Conservation (phyloP, 208 protist genomes). For the Herpetomonas muscarum region DNA sequence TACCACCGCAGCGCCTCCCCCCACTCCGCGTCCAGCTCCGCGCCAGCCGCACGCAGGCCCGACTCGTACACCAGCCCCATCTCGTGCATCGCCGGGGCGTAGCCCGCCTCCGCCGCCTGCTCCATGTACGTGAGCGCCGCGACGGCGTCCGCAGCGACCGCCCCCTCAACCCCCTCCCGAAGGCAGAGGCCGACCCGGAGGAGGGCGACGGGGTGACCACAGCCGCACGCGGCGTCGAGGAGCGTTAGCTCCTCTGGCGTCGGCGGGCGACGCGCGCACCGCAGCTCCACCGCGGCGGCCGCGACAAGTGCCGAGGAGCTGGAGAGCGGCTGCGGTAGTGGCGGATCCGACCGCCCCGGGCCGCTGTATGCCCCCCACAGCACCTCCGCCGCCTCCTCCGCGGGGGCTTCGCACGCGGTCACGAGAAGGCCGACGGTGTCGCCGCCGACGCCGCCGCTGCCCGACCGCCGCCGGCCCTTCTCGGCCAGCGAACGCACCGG, state of each 20-base stretch:
- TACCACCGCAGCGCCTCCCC: slow-evolving; percentile 74
- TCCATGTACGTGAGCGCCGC: slow-evolving; percentile 61
- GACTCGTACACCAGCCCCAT: slow-evolving; percentile 64
- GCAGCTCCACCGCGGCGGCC: neutral
- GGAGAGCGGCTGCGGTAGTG: slow-evolving; percentile 8
- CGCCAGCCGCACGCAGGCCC: slow-evolving; percentile 12
- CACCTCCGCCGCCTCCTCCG: neutral
- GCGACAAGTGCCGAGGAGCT: neutral
- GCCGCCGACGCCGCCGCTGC: too few species aligned
- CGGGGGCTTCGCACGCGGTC: neutral
- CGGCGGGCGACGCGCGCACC: neutral
- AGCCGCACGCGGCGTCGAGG: slow-evolving; percentile 45
- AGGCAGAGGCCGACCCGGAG: slow-evolving; percentile 56
- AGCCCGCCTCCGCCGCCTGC: slow-evolving; percentile 47
- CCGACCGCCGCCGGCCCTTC: neutral
- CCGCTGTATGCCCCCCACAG: neutral
- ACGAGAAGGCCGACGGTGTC: neutral
- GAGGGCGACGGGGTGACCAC: slow-evolving; percentile 66
- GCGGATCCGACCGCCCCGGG: too few species aligned
- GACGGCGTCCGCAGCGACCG: slow-evolving; percentile 29
- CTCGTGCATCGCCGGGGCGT: slow-evolving; percentile 81
- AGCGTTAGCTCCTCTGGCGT: slow-evolving; percentile 15
- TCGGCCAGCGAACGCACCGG: neutral
- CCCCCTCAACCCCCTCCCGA: slow-evolving; percentile 39
- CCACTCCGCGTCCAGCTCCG: slow-evolving; percentile 51